Base-by-base conservation (phyloP, 305 asterid genomes). In the Petunia hybrid region DNA sequence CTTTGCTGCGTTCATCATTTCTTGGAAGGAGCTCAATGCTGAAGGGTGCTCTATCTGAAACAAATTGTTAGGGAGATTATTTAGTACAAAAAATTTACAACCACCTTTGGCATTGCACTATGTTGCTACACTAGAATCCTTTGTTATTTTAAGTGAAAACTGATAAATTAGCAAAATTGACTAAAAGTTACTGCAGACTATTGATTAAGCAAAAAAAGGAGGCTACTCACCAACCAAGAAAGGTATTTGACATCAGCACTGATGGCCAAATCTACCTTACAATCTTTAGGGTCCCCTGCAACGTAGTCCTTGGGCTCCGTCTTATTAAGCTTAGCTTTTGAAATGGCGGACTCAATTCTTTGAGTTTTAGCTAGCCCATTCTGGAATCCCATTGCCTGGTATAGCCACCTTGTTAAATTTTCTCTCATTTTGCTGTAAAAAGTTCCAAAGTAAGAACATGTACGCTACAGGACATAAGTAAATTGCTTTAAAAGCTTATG, bases 221-320 rank as follows among this genome's bases (percentile, higher is more conserved):
- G 42, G 43, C 31, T 1, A 85, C 91, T 91, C 10, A 91, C 98
- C 92, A 87, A 80, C 98, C 98, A 94, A 64, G 90, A 85, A 42
- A 10, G 69, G 78, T 88, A 93, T 48, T 60, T 51, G 41, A 83
- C 42, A 78, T 87, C 86, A 3, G 70, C 80, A 35, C 6, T 12
- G 70, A 39, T 6, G 42, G 12, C 36, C 59, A 48, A 13, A 38
- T 80, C 79, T 61, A 69, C 36, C 81, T 55, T 63, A 6, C 71
- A 80, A 41, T 74, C 83, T 67, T 56, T 73, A 73, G 91, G 76
- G 76, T 59, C 62, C 10, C 78, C 64, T 4, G 51, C 63, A 55
- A 8, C 13, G 46, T 55, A 39, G 8, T 79, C 79, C 62, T 31
- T 84, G 82, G 88, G 84, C 80, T 80, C 86, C 12, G 48, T 42